Base-by-base conservation (phyloP, 192 early-diverging fungal genomes). In the Backusella psychrophila region DNA sequence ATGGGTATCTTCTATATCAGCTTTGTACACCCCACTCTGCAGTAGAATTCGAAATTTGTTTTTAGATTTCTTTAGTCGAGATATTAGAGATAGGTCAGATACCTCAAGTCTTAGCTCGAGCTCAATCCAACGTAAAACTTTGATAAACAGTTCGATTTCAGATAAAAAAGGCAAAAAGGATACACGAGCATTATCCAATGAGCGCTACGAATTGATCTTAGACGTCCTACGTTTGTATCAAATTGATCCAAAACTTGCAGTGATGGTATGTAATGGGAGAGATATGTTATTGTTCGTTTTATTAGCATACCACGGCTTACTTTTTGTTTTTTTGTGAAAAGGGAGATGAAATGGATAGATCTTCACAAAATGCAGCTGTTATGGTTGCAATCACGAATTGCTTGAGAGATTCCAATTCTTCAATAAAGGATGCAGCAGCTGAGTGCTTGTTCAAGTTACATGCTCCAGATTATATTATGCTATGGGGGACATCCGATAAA, bases 161-260 rank as follows among this genome's bases (percentile, higher is more conserved):
- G 87, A 85, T 59, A 85, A 81, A 65, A 85, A 84, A 49, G 69
- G 82, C 34, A 86, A 80, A 72, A 79, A 85, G 19, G 84, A 83
- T 19, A 53, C 75, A 4, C 73, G 83, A 26, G 82, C 88, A 38
- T 82, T 87, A 21, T 80, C 80, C n/a, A 85, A 85, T 19, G 94
- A 97, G 77, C 90, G 91, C 33, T 87, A 91, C 66, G 94, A 97
- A 69, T 83, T 98, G 26, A 86, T 97, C 12, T 75, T 90, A 12
- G 86, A 86, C 52, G 90, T 96, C 7, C 83, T 98, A 69, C 88
- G 88, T 44, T 85, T 92, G 53, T 94, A 94, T 81, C 84, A 86
- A 44, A 83, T 82, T 31, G 91, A 92, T 80, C 96, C 96, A 4
- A 80, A 87, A 56, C 79, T 96, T 42, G 89, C 91, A 12, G 86